phyloP scores from a whole-genome alignment of 495 filamentous ascomycete genomes.

The Podospora pseudocomata region DNA sequence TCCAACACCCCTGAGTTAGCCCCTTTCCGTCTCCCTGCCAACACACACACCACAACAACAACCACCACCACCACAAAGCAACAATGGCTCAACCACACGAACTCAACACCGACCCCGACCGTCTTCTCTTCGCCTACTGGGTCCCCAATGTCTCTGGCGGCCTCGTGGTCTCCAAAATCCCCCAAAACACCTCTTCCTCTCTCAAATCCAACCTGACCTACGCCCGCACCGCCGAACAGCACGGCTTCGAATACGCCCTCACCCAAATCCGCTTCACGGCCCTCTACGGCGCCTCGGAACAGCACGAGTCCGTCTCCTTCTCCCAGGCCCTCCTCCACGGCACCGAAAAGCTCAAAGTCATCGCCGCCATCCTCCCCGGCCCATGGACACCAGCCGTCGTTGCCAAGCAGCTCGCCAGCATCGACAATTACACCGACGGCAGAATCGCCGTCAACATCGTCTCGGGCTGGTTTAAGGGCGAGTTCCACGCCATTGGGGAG shows the following conservation, averaged over 20 bases:
- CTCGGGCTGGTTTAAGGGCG: conserved; percentile 50
- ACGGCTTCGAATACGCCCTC: conserved; percentile 48
- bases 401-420: conserved; percentile 49
- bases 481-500: conserved; percentile 48
- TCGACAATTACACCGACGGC: conserved; percentile 47
- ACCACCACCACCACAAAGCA: neutral
- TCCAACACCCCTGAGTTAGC: neutral
- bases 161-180: conserved; percentile 47
- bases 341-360: conserved; percentile 43
- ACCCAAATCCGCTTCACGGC: conserved; percentile 49
- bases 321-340: conserved; percentile 45
- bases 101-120: conserved; percentile 22
- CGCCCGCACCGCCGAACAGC: conserved; percentile 42
- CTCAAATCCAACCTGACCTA: conserved; percentile 44
- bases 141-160: conserved; percentile 50
- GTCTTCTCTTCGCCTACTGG: conserved; percentile 40
- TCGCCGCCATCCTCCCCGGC: conserved; percentile 48
- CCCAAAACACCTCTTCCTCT: conserved; percentile 46
- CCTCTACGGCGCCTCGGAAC: conserved; percentile 47
- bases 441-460: conserved; percentile 49
- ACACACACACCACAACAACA: neutral
- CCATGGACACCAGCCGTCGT: conserved; percentile 50
- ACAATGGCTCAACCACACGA: neutral
- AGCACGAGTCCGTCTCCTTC: conserved; percentile 50
- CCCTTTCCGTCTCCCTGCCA: neutral